Evolutionary conservation across 371 early-diverging fungal genomes (phyloP).

Genomic region (Mortierella sp.): DNA sequence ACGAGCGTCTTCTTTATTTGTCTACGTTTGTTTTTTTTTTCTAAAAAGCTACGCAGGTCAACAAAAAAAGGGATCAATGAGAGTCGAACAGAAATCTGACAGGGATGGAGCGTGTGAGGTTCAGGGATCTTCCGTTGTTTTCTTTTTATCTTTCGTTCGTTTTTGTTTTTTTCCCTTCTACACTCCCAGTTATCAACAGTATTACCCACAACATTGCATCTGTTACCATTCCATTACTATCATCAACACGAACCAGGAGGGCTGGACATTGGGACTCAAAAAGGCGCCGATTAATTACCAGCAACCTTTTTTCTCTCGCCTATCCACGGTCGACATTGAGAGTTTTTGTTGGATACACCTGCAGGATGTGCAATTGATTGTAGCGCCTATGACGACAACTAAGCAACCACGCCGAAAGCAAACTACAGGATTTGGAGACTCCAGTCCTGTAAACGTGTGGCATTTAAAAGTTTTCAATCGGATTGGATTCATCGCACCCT

Average conservation of each 20-base stretch:
- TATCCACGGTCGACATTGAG: not conserved
- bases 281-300: not conserved
- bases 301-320: not conserved
- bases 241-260: slow-evolving; percentile 7
- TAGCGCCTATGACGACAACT: slow-evolving; percentile 55
- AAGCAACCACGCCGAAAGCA: slow-evolving; percentile 32
- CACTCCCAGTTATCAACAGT: not conserved
- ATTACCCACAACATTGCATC: not conserved
- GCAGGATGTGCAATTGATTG: slow-evolving; percentile 23
- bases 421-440: not conserved
- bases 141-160: not conserved
- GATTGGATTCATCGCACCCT: slow-evolving; percentile 54
- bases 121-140: not conserved
- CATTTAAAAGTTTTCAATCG: slow-evolving; percentile 56
- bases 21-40: not conserved
- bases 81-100: slow-evolving; percentile 60
- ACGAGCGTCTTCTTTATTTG: slow-evolving; percentile 30
- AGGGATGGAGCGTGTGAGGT: slow-evolving; percentile 25
- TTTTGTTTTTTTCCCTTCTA: not conserved
- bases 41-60: not conserved
- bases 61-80: slow-evolving; percentile 25
- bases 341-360: not conserved
- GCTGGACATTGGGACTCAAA: not conserved
- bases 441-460: slow-evolving; percentile 29
- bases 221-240: not conserved